Percentiles rank a stretch among this genome's conserved stretches.
These are phyloP conservation scores for Calonectria henricotiae DNA, from an alignment of 2,329 filamentous ascomycete species.

Conservation along the genomic window DNA sequence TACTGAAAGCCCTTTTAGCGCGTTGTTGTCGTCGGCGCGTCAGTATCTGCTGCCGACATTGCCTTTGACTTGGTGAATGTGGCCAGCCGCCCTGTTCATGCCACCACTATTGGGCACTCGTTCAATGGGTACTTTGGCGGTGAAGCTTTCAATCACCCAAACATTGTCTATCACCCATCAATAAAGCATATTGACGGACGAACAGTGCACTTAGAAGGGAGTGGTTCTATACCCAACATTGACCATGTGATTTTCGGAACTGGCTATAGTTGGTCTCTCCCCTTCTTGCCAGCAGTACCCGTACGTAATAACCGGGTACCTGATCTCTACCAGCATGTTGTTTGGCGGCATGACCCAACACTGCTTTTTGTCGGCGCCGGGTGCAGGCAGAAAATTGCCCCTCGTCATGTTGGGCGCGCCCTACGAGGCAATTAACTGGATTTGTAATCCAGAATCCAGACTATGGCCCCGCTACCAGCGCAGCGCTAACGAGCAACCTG, in stretches of 20 bases:
- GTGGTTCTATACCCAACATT: neutral
- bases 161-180: neutral
- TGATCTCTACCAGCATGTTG: neutral
- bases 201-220: neutral
- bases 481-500: too few species aligned
- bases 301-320: neutral
- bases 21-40: neutral
- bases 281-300: neutral
- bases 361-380: neutral
- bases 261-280: slow-evolving; percentile 2
- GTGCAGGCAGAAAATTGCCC: neutral
- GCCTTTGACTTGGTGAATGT: neutral
- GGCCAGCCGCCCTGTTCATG: neutral
- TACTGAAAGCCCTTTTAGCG: neutral
- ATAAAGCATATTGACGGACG: neutral
- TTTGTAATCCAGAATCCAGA: too few species aligned
- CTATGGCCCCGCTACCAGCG: too few species aligned
- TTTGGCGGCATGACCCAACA: neutral
- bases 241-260: slow-evolving; percentile 8
- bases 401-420: too few species aligned
- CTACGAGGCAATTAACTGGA: too few species aligned
- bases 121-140: neutral
- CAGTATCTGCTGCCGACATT: slow-evolving; percentile 5
- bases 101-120: neutral
- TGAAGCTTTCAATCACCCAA: neutral